Percentiles rank a stretch among this genome's conserved stretches.
phyloP scores from a whole-genome alignment of 2,329 filamentous ascomycete species.

The Neonectria hederae region DNA sequence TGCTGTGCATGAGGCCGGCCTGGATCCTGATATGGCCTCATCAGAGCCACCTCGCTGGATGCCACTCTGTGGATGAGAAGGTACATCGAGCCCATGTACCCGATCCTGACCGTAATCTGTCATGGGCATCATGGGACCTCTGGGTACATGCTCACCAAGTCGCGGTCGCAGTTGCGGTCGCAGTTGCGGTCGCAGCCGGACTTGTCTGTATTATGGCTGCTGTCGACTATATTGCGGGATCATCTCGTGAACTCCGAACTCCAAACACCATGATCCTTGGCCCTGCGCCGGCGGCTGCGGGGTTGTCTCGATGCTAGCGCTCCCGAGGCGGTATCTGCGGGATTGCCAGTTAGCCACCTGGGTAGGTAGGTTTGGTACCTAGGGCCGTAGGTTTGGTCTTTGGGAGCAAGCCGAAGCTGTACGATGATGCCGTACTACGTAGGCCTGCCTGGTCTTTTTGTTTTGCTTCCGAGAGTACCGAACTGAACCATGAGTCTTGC shows the following conservation, averaged over 20 bases:
- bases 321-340: constrained; percentile 30
- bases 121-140: constrained; percentile 7
- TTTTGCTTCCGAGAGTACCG: constrained; percentile 10
- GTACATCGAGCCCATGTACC: constrained; percentile 23
- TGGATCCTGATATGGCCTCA: constrained; percentile 28
- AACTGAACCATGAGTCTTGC: constrained; percentile 13
- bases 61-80: constrained; percentile 5
- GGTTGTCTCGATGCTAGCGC: constrained; percentile 38
- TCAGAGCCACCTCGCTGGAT: neutral
- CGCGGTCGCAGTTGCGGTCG: neutral
- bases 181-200: neutral
- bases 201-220: no score
- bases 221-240: no score
- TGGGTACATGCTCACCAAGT: constrained; percentile 11
- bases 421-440: constrained; percentile 18
- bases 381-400: neutral
- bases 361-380: neutral
- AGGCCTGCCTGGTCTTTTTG: constrained; percentile 8
- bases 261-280: constrained; percentile 29
- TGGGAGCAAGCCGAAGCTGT: constrained; percentile 1
- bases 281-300: constrained; percentile 31
- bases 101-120: neutral
- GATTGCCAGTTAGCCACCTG: constrained; percentile 19
- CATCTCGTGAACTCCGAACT: constrained; percentile 3
- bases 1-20: constrained; percentile 1